Evolutionary conservation across 2,329 filamentous ascomycete species (phyloP).

Genomic region (Dactylellina haptotyla): DNA sequence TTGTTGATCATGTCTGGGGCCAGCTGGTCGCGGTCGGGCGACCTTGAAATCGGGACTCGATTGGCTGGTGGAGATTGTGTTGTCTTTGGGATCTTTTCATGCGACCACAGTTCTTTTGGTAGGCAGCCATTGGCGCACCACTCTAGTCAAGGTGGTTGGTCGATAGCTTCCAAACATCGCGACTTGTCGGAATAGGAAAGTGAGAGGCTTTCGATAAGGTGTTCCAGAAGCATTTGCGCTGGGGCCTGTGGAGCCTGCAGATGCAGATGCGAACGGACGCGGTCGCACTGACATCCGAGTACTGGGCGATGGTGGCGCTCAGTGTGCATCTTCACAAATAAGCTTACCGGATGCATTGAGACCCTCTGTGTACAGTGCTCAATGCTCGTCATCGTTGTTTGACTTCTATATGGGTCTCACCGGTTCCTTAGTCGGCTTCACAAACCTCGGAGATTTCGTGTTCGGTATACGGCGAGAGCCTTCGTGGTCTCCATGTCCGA

Average conservation of each 20-base stretch:
- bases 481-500: slow-evolving; percentile 7
- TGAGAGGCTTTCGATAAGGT: neutral
- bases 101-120: neutral
- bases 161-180: neutral
- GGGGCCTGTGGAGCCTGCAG: neutral
- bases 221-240: neutral
- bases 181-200: neutral
- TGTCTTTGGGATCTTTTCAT: neutral
- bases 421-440: no score
- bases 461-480: neutral
- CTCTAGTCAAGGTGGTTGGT: neutral
- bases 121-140: neutral
- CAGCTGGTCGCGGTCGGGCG: no score
- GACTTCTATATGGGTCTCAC: no score
- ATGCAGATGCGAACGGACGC: neutral
- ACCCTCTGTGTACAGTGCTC: no score
- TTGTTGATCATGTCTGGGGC: neutral
- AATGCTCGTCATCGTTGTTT: no score
- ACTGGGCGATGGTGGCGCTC: no score
- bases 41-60: no score
- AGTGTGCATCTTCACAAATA: no score
- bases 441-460: no score
- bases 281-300: neutral
- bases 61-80: neutral
- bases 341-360: no score